Conservation (phyloP, 2,329 filamentous ascomycete genomes). For the Coleophoma cylindrospora region DNA sequence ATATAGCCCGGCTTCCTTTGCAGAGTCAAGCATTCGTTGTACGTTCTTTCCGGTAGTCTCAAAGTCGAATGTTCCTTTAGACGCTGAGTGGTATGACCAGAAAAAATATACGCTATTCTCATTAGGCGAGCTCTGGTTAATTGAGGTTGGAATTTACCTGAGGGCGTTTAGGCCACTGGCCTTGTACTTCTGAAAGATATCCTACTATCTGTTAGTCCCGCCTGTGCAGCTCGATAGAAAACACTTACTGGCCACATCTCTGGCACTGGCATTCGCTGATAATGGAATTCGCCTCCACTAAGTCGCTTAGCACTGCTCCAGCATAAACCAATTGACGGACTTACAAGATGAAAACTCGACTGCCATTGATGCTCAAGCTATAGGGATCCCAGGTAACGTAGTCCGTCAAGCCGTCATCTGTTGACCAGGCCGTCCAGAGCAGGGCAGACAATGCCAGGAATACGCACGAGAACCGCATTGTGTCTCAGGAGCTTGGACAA, state of each 20-base stretch:
- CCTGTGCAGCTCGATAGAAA: neutral
- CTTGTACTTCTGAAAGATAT: constrained; percentile 49
- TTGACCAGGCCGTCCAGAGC: constrained; percentile 23
- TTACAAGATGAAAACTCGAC: constrained; percentile 40
- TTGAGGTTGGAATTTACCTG: constrained; percentile 21
- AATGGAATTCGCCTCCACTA: constrained; percentile 41
- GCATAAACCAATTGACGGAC: constrained; percentile 4
- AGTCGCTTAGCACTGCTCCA: constrained; percentile 2
- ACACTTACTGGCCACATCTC: constrained; percentile 39
- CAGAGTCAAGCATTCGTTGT: constrained; percentile 43
- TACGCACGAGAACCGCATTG: constrained; percentile 17
- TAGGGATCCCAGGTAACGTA: constrained; percentile 47
- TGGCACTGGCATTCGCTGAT: constrained; percentile 46
- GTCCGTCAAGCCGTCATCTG: constrained; percentile 34
- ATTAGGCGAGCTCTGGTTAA: constrained; percentile 3
- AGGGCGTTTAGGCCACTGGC: constrained; percentile 48
- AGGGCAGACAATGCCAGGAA: constrained; percentile 16
- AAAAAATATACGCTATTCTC: constrained; percentile 38
- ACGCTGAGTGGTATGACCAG: constrained; percentile 43
- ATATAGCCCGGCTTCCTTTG: constrained; percentile 45
- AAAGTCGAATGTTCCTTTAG: constrained; percentile 42
- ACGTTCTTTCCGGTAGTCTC: constrained; percentile 44
- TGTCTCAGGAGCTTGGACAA: no score
- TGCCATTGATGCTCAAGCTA: constrained; percentile 42
- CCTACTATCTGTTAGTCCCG: constrained; percentile 26